Evolutionary conservation across 306 rosid species (phyloP).

Genomic region (Leucaena leucocephala): DNA sequence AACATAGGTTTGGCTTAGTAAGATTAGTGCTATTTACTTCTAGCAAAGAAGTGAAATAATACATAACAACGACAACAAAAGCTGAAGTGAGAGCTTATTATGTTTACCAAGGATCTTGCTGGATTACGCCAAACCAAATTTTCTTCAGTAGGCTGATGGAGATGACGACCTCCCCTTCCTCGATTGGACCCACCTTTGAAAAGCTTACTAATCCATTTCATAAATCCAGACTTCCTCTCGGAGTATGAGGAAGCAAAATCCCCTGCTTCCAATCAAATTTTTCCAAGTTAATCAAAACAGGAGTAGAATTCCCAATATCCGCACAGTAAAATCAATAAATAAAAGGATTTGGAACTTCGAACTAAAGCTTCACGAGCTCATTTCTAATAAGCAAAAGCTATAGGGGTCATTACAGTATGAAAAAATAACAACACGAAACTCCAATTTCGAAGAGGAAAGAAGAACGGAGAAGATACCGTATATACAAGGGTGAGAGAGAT

Average conservation of each 20-base stretch:
- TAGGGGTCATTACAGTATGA: not conserved
- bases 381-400: conserved; percentile 15
- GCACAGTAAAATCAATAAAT: conserved; percentile 31
- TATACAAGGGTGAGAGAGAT: conserved; percentile 86
- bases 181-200: conserved; percentile 68
- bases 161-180: conserved; percentile 55
- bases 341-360: not conserved
- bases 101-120: conserved; percentile 63
- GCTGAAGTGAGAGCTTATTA: conserved; percentile 10
- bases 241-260: conserved; percentile 69
- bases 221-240: conserved; percentile 86
- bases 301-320: not conserved
- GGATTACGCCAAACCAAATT: conserved; percentile 70
- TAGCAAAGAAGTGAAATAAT: conserved; percentile 19
- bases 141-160: conserved; percentile 75
- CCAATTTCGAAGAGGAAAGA: not conserved
- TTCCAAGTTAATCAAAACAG: not conserved
- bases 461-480: conserved; percentile 56
- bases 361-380: conserved; percentile 22
- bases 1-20: not conserved
- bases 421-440: conserved; percentile 1
- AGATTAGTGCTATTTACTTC: conserved; percentile 5
- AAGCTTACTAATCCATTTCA: conserved; percentile 92
- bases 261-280: conserved; percentile 67
- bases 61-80: conserved; percentile 29